These are phyloP conservation scores for Erigeron canadensis DNA, from an alignment of 129 eudicot species.

Conservation along the genomic window DNA sequence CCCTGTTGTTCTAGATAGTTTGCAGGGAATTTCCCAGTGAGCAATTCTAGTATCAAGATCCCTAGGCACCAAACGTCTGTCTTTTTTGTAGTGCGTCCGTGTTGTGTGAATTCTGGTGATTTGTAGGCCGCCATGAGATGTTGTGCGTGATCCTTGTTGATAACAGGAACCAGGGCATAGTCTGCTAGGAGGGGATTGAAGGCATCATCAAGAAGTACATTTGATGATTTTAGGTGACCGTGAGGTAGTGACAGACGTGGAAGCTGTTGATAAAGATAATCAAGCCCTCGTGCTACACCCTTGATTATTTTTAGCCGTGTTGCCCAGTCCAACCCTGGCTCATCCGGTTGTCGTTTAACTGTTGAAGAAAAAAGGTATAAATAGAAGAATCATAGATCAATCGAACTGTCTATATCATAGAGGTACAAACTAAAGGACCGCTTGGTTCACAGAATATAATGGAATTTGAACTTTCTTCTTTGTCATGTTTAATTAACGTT, in stretches of 20 bases:
- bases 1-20: slow-evolving; percentile 49
- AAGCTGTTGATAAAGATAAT: slow-evolving; percentile 52
- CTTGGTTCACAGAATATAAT: too few relatives aligned
- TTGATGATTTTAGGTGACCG: slow-evolving; percentile 77
- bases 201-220: slow-evolving; percentile 43
- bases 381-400: not conserved
- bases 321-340: slow-evolving; percentile 59
- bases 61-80: slow-evolving; percentile 73
- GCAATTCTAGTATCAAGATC: slow-evolving; percentile 51
- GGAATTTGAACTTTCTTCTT: too few relatives aligned
- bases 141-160: slow-evolving; percentile 54
- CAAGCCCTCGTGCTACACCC: slow-evolving; percentile 65
- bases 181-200: slow-evolving; percentile 51
- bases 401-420: not conserved
- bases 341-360: slow-evolving; percentile 45
- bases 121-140: slow-evolving; percentile 60
- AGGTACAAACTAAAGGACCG: too few relatives aligned
- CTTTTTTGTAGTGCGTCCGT: slow-evolving; percentile 40
- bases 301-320: slow-evolving; percentile 56
- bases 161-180: slow-evolving; percentile 48
- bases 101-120: slow-evolving; percentile 57
- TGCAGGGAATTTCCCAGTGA: slow-evolving; percentile 55
- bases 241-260: slow-evolving; percentile 56
- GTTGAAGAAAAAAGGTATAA: slow-evolving; percentile 1
- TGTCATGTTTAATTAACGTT: too few relatives aligned